Percentiles rank a stretch among this genome's conserved stretches.
Evolutionary conservation across 306 rosid genomes (phyloP).

Genomic region (Dryas alaskensis): DNA sequence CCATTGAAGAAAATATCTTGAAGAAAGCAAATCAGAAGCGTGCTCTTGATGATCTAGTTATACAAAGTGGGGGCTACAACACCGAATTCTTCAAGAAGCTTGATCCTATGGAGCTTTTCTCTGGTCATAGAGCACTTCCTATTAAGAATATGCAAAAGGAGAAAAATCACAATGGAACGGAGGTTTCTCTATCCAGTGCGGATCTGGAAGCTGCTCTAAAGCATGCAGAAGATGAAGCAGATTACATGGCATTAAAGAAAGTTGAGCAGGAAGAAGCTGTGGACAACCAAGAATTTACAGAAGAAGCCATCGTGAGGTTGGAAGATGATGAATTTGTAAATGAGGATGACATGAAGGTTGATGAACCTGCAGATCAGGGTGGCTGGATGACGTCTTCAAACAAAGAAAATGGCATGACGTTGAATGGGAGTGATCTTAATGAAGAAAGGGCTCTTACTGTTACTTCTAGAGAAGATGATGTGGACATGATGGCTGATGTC

Average conservation of each 20-base stretch:
- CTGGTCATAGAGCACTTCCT: constrained; percentile 69
- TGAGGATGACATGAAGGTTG: constrained; percentile 75
- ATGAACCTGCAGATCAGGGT: constrained; percentile 64
- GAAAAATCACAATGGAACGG: constrained; percentile 52
- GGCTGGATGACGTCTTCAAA: constrained; percentile 45
- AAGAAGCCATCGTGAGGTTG: constrained; percentile 87
- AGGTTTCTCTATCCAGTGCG: constrained; percentile 68
- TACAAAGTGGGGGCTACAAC: constrained; percentile 96
- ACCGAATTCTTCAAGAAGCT: constrained; percentile 96
- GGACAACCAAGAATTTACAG: constrained; percentile 96
- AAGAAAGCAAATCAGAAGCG: constrained; percentile 99
- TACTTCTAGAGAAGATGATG: constrained; percentile 68
- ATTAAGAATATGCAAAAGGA: constrained; percentile 66
- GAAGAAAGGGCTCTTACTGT: constrained; percentile 60
- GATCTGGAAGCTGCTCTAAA: constrained; percentile 94
- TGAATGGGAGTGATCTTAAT: constrained; percentile 44
- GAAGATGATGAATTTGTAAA: constrained; percentile 90
- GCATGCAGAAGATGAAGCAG: constrained; percentile 95
- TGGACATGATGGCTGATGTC: constrained; percentile 91
- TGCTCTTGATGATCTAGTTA: constrained; percentile 92
- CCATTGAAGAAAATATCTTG: constrained; percentile 94
- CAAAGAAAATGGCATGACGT: constrained; percentile 47
- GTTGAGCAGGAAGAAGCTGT: constrained; percentile 97
- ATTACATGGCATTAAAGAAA: constrained; percentile 92
- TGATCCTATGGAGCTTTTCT: constrained; percentile 93